Conservation (phyloP, 495 filamentous ascomycete species). For the Bacidia rubella region DNA sequence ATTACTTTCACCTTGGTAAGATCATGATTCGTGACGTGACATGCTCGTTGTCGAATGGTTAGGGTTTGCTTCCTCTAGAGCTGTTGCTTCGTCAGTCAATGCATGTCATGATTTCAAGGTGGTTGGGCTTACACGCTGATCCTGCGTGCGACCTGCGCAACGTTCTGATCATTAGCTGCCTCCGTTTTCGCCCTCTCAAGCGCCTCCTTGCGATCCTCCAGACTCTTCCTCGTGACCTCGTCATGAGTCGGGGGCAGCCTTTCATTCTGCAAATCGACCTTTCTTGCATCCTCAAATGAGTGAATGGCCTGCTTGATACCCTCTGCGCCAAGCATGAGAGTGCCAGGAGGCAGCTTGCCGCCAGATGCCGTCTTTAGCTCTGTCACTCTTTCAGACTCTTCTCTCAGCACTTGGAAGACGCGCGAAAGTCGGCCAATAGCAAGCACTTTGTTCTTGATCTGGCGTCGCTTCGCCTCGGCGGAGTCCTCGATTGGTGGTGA, state of each 20-base stretch:
- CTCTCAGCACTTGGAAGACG: slow-evolving; percentile 95
- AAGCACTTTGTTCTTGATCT: slow-evolving; percentile 98
- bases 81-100: not conserved
- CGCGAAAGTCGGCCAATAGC: slow-evolving; percentile 93
- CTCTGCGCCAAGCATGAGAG: slow-evolving; percentile 93
- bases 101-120: not conserved
- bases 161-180: slow-evolving; percentile 77
- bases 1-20: not conserved
- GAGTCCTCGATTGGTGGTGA: slow-evolving; percentile 57
- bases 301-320: slow-evolving; percentile 98
- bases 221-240: slow-evolving; percentile 67
- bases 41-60: not conserved
- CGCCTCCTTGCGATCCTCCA: slow-evolving; percentile 66
- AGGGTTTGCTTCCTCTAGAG: too few relatives aligned
- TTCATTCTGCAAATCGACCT: slow-evolving; percentile 96
- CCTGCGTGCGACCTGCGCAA: slow-evolving; percentile 72
- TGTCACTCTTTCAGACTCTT: slow-evolving; percentile 92
- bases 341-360: slow-evolving; percentile 84
- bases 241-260: slow-evolving; percentile 82
- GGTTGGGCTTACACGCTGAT: slow-evolving; percentile 78
- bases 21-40: not conserved
- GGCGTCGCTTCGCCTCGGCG: slow-evolving; percentile 80
- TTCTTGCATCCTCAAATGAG: slow-evolving; percentile 93
- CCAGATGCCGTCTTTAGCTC: slow-evolving; percentile 95
- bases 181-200: slow-evolving; percentile 71